Base-by-base conservation (phyloP, 2,329 filamentous ascomycete genomes). In the Alternaria alternata region DNA sequence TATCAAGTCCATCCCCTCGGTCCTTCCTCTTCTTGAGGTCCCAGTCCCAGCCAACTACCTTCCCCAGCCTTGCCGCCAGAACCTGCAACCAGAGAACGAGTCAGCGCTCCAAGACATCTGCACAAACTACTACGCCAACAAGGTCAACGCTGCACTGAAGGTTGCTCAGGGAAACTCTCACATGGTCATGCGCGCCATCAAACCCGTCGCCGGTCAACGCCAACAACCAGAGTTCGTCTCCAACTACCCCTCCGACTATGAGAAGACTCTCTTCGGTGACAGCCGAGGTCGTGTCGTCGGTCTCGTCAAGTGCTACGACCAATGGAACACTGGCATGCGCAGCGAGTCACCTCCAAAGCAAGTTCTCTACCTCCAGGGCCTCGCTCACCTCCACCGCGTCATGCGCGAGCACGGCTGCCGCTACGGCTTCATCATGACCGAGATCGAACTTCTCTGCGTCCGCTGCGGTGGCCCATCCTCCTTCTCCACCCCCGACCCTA, bases 311-410 rank as follows among this genome's bases (percentile, higher is more conserved):
- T 91, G 89, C 76, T 97, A 94, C 75, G 91, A 96, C 78, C 90
- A 92, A 71, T 97, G 96, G 91, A 97, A 97, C 84, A 95, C 93
- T 1, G 92, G 91, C 64, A 96, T 97, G 92, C 91, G 93, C 61
- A 88, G 89, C 61, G 92, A 96, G 78, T 89, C 89, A 44, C 92
- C 94, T 65, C 87, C 93, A 78, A 91, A 93, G 80, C 90, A 91
- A 59, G 92, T 97, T 59, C 89, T 94, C 61, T 97, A 97, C 81
- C 89, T 97, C 20, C 89, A 91, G 51, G 92, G 92, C 1, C 87
- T 98, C 5, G 86, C 93, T 0, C 92, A 96, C 70, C 83, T 97
- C 44, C 94, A 98, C 80, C 88, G 92, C 75, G 89, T 90, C 74
- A 97, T 97, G 93, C 93, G 94, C 78, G 93, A 96, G 81, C 92